phyloP scores from a whole-genome alignment of 441 rosid genomes.

The Hura crepitans region DNA sequence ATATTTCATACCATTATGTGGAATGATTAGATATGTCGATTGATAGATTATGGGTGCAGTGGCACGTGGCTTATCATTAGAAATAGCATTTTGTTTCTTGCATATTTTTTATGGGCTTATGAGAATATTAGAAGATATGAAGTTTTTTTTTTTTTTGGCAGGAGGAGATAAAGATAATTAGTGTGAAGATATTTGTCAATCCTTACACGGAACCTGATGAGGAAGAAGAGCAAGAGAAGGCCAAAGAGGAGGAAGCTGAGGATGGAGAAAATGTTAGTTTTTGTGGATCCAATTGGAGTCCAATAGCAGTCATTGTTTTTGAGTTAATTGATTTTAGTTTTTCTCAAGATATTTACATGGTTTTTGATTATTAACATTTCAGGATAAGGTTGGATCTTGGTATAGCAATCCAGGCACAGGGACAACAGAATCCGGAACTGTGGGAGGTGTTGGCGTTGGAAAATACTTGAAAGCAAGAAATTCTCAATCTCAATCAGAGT shows the following conservation, averaged over 20 bases:
- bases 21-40: neutral
- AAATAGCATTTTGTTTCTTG: neutral
- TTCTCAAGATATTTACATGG: neutral
- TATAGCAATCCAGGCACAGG: constrained; percentile 90
- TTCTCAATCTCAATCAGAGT: constrained; percentile 36
- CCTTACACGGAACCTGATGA: constrained; percentile 81
- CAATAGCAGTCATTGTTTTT: constrained; percentile 9
- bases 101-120: neutral
- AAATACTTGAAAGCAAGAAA: constrained; percentile 78
- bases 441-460: constrained; percentile 65
- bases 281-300: neutral
- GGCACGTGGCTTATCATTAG: neutral
- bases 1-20: neutral
- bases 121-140: neutral
- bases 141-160: too few species aligned
- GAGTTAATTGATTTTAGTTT: neutral
- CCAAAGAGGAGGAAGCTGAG: constrained; percentile 38
- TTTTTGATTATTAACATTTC: constrained; percentile 22
- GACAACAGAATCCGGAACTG: constrained; percentile 42
- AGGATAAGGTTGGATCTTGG: constrained; percentile 94
- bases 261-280: constrained; percentile 71
- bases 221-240: constrained; percentile 72
- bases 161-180: constrained; percentile 83
- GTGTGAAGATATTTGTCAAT: constrained; percentile 70
- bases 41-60: neutral